These are phyloP conservation scores for Starmerella apicola DNA, from an alignment of 805 yeast genomes.

Conservation along the genomic window DNA sequence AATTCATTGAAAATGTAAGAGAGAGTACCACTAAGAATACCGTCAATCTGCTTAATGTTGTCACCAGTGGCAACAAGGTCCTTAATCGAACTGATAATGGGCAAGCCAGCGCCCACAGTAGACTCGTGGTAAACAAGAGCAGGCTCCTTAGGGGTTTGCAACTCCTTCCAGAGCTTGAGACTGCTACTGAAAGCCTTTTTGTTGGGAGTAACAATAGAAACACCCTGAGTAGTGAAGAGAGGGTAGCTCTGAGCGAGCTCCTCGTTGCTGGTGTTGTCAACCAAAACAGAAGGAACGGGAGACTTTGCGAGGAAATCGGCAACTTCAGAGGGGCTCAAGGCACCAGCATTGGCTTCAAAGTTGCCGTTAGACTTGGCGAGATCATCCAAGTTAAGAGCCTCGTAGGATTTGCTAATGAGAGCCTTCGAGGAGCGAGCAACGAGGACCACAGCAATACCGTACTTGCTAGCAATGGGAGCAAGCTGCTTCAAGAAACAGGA, in stretches of 20 bases:
- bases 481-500: constrained; percentile 80
- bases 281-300: constrained; percentile 63
- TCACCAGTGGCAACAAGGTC: constrained; percentile 91
- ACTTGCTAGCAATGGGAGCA: constrained; percentile 33
- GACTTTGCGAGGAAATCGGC: constrained; percentile 52
- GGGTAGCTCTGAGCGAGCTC: constrained; percentile 69
- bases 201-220: constrained; percentile 95
- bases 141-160: constrained; percentile 45
- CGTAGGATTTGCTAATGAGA: constrained; percentile 52
- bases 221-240: constrained; percentile 55
- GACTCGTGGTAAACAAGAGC: constrained; percentile 95
- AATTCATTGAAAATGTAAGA: constrained; percentile 91
- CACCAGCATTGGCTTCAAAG: constrained; percentile 35
- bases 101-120: constrained; percentile 97
- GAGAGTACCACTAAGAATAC: constrained; percentile 90
- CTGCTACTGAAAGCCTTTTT: constrained; percentile 90
- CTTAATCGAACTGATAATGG: constrained; percentile 75
- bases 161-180: constrained; percentile 59
- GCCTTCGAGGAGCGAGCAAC: constrained; percentile 68
- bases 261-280: constrained; percentile 89
- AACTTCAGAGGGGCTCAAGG: constrained; percentile 47
- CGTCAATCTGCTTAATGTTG: constrained; percentile 80
- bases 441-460: constrained; percentile 63
- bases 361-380: constrained; percentile 52
- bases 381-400: constrained; percentile 50